Conservation (phyloP, 352 stramenopile genomes). For the Phytophthora niederhauseri region DNA sequence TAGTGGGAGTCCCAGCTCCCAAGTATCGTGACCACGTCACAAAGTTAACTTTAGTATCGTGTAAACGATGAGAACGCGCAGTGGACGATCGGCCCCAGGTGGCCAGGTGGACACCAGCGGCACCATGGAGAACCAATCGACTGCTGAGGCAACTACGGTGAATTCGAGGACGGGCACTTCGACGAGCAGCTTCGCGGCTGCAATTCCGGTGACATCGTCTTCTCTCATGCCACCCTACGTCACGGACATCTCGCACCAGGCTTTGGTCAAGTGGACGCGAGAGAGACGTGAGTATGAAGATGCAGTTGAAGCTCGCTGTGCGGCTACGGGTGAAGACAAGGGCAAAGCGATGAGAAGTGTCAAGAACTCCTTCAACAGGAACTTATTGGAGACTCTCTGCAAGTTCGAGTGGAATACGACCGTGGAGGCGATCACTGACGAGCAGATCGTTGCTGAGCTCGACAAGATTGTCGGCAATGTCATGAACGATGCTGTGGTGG, state of each 20-base stretch:
- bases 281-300: slow-evolving; percentile 28
- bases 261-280: slow-evolving; percentile 29
- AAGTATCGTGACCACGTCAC: slow-evolving; percentile 4
- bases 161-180: neutral
- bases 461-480: slow-evolving; percentile 17
- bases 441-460: slow-evolving; percentile 7
- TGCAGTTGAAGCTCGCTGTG: slow-evolving; percentile 19
- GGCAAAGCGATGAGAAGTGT: slow-evolving; percentile 16
- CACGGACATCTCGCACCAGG: slow-evolving; percentile 10
- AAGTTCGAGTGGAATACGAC: slow-evolving; percentile 25
- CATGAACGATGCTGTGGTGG: slow-evolving; percentile 21
- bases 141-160: neutral
- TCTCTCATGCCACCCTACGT: slow-evolving; percentile 20
- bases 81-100: neutral
- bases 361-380: slow-evolving; percentile 25
- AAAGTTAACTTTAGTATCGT: neutral
- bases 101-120: neutral
- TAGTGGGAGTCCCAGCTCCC: neutral
- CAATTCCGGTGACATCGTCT: slow-evolving; percentile 1
- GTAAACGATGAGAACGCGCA: neutral
- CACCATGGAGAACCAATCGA: neutral
- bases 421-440: slow-evolving; percentile 24
- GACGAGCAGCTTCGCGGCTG: neutral
- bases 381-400: slow-evolving; percentile 25
- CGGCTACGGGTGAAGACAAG: slow-evolving; percentile 16